Base-by-base conservation (phyloP, 2,329 filamentous ascomycete genomes). In the Esteya vermicola region DNA sequence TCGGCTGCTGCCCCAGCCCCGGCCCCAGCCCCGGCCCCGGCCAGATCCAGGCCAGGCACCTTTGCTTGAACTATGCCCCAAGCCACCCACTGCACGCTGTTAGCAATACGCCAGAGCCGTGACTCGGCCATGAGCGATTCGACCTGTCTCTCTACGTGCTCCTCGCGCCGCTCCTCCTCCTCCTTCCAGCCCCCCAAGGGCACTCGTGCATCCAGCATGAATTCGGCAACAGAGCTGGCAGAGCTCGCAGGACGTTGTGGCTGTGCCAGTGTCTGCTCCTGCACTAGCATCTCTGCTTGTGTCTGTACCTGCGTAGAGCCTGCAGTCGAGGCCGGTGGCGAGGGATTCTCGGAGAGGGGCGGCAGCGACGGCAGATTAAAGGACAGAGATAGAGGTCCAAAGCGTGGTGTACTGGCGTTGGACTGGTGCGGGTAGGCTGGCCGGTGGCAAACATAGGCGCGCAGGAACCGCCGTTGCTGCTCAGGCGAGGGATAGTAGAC, bases 31-130 rank as follows among this genome's bases (percentile, higher is more conserved):
- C 18, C 23, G 6, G 18, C n/a, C 14, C 22, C 42, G 10, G 25
- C 39, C 33, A 62, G 60, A 16, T 80, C 74, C 38, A 47, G 39
- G 0, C 78, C 84, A 0, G 84, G 78, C 2, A 93, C 69, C 55
- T 91, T 88, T 36, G 91, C 89, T 61, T 98, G 91, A 38, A 98
- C 82, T 45, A 96, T 85, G 20, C 91, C 91, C 91, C 91, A 98
- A 1, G 86, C 84, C 20, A 93, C 75, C 91, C 91, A 98, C 60
- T 83, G 76, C 2, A 85, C 85, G 27, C 81, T 86, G 60, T 91
- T 93, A 30, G 85, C 84, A 0, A 84, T 67, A 4, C 91, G 76
- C 91, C 91, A 98, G 34, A 93, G 65, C 14, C 77, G 68, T 3
- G 85, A 78, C 61, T 96, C 86, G 31, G 79, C 73, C 53, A 91